phyloP scores from a whole-genome alignment of 352 stramenopile genomes.

The Labyrinthula sp. region DNA sequence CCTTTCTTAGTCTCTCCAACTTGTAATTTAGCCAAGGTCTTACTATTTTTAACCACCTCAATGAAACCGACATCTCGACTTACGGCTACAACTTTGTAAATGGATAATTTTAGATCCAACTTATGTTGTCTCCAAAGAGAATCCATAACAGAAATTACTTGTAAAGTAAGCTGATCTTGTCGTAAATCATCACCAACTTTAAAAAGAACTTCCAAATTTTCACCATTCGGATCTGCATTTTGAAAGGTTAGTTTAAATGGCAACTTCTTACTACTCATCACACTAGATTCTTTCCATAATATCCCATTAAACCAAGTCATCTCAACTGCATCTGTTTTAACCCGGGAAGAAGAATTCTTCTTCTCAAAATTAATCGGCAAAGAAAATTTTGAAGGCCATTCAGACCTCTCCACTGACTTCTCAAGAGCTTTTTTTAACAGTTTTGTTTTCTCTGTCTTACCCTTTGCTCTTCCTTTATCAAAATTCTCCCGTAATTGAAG shows the following conservation, averaged over 20 bases:
- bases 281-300: slow-evolving; percentile 51
- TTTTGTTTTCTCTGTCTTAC: slow-evolving; percentile 23
- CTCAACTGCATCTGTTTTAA: too few species aligned
- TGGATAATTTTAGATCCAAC: slow-evolving; percentile 54
- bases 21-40: slow-evolving; percentile 57
- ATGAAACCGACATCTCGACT: slow-evolving; percentile 61
- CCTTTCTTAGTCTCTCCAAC: neutral
- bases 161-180: slow-evolving; percentile 71
- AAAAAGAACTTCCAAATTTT: slow-evolving; percentile 54
- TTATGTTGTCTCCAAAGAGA: slow-evolving; percentile 55
- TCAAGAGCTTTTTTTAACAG: slow-evolving; percentile 42
- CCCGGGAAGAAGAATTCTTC: slow-evolving; percentile 42
- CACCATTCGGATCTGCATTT: slow-evolving; percentile 39
- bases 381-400: slow-evolving; percentile 60
- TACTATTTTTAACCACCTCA: slow-evolving; percentile 56
- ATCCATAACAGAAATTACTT: slow-evolving; percentile 68
- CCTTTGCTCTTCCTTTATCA: too few species aligned
- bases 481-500: too few species aligned
- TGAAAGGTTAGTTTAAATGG: slow-evolving; percentile 61
- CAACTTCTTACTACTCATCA: slow-evolving; percentile 77
- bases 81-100: slow-evolving; percentile 61
- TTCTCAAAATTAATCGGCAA: slow-evolving; percentile 53
- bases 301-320: slow-evolving; percentile 51
- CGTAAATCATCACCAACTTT: slow-evolving; percentile 72
- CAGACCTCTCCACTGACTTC: slow-evolving; percentile 35